Evolutionary conservation across 805 yeast genomes (phyloP).

Genomic region (Ogataea nakhonphanomensis): DNA sequence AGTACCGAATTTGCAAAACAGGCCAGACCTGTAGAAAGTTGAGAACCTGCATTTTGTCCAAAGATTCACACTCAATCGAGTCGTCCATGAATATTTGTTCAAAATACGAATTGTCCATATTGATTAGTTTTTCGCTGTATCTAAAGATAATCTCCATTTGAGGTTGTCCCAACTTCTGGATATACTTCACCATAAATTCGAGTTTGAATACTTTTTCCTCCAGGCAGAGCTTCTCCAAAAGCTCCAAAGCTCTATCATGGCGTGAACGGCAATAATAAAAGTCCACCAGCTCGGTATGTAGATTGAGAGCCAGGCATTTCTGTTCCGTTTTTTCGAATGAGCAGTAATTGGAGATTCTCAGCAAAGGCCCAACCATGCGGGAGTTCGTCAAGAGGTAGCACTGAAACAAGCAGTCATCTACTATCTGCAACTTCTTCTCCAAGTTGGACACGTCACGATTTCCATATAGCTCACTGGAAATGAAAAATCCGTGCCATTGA

Average conservation of each 20-base stretch:
- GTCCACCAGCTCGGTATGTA: conserved; percentile 69
- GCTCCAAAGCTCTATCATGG: conserved; percentile 65
- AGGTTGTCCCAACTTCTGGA: conserved; percentile 50
- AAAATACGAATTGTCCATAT: conserved; percentile 36
- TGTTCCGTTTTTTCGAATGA: conserved; percentile 58
- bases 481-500: conserved; percentile 46
- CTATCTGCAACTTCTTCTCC: conserved; percentile 40
- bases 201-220: conserved; percentile 31
- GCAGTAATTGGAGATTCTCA: conserved; percentile 74
- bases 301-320: conserved; percentile 44
- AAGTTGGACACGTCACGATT: conserved; percentile 16
- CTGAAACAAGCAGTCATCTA: conserved; percentile 77
- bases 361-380: conserved; percentile 74
- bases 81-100: conserved; percentile 61
- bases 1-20: conserved; percentile 41
- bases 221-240: conserved; percentile 42
- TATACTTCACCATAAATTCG: conserved; percentile 52
- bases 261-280: conserved; percentile 62
- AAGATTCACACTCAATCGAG: conserved; percentile 54
- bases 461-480: conserved; percentile 40
- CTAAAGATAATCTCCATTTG: conserved; percentile 53
- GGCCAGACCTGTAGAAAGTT: conserved; percentile 40
- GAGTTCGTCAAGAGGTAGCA: conserved; percentile 70
- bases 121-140: conserved; percentile 52
- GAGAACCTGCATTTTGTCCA: conserved; percentile 52